These are phyloP conservation scores for Ogataea dorogensis DNA, from an alignment of 805 yeast species.

Conservation along the genomic window DNA sequence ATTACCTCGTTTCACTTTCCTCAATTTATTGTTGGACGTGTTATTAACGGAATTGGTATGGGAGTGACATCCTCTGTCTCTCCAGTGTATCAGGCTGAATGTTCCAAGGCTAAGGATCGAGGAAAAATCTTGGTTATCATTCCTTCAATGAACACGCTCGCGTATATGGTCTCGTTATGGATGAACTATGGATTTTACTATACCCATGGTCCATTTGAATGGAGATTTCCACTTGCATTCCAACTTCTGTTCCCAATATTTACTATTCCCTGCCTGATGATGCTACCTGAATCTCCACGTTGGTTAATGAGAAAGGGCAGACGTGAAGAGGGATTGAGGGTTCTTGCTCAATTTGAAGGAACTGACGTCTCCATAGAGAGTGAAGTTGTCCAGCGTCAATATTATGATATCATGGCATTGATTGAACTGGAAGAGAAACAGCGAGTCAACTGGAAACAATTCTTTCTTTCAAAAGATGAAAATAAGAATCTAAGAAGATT, in stretches of 20 bases:
- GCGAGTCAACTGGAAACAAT: conserved; percentile 41
- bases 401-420: conserved; percentile 14
- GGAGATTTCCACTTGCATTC: conserved; percentile 39
- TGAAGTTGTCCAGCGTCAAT: conserved; percentile 22
- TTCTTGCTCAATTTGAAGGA: conserved; percentile 43
- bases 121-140: conserved; percentile 34
- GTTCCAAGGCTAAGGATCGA: conserved; percentile 38
- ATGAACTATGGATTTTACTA: conserved; percentile 37
- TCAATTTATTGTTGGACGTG: conserved; percentile 44
- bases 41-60: conserved; percentile 44
- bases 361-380: conserved; percentile 15
- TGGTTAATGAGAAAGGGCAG: conserved; percentile 41
- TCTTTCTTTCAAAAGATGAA: conserved; percentile 38
- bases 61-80: conserved; percentile 45
- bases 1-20: conserved; percentile 38
- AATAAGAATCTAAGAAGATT: conserved; percentile 55
- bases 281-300: conserved; percentile 44
- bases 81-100: conserved; percentile 48
- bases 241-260: conserved; percentile 27
- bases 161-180: conserved; percentile 34
- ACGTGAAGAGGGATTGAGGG: conserved; percentile 41
- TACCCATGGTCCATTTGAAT: conserved; percentile 25
- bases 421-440: conserved; percentile 36
- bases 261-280: conserved; percentile 17
- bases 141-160: conserved; percentile 2